Conservation (phyloP, 2,329 filamentous ascomycete genomes). For the Aspergillus sp. region DNA sequence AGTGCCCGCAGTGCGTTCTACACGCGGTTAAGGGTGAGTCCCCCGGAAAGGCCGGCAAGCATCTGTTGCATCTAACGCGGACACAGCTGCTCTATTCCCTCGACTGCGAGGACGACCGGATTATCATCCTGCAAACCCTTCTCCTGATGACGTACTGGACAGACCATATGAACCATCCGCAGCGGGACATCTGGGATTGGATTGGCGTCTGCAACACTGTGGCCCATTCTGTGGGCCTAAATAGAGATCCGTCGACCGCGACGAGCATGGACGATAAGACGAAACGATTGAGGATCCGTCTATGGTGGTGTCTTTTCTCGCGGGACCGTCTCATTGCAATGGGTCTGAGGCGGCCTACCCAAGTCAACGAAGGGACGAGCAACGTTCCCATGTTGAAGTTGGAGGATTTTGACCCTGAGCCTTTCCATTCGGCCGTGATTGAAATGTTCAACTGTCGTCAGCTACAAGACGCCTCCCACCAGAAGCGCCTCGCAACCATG, state of each 20-base stretch:
- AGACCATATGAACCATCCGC: conserved; percentile 77
- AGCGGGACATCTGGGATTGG: conserved; percentile 62
- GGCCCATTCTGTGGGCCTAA: conserved; percentile 22
- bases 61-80: conserved; percentile 1
- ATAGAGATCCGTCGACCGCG: conserved; percentile 14
- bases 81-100: conserved; percentile 78
- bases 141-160: conserved; percentile 93
- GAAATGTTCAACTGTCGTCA: conserved; percentile 66
- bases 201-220: conserved; percentile 23
- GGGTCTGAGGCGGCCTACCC: conserved; percentile 81
- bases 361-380: conserved; percentile 86
- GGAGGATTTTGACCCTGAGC: conserved; percentile 72
- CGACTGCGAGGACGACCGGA: conserved; percentile 82
- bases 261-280: conserved; percentile 16
- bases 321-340: conserved; percentile 83
- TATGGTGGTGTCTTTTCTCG: conserved; percentile 96
- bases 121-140: conserved; percentile 77
- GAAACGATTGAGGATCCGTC: conserved; percentile 72
- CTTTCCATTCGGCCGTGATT: conserved; percentile 63
- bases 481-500: conserved; percentile 74
- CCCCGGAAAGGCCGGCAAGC: background rate
- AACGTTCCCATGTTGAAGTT: conserved; percentile 83
- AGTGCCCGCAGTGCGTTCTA: conserved; percentile 81
- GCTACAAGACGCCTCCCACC: conserved; percentile 66
- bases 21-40: conserved; percentile 69